Conservation (phyloP, 805 yeast species). For the Wickerhamiella australiensis region DNA sequence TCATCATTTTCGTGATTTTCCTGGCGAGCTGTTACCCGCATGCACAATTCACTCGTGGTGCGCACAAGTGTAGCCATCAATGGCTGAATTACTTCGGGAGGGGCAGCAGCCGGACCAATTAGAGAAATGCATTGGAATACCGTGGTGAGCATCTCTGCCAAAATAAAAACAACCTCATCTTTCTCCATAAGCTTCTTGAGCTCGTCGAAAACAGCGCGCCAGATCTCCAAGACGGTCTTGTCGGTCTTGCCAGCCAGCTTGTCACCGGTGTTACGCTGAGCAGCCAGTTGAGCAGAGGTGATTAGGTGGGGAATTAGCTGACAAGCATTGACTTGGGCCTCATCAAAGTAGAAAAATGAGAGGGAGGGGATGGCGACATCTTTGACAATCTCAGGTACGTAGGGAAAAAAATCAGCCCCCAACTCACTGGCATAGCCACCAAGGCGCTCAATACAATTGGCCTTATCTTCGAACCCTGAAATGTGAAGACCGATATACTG, state of each 20-base stretch:
- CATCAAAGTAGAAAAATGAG: conserved; percentile 85
- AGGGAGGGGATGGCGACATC: conserved; percentile 81
- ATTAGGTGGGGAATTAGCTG: conserved; percentile 68
- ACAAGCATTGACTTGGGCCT: conserved; percentile 87
- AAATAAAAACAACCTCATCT: conserved; percentile 67
- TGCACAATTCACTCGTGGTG: conserved; percentile 54
- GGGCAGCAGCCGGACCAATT: conserved; percentile 45
- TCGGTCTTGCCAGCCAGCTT: conserved; percentile 26
- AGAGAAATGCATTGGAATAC: conserved; percentile 53
- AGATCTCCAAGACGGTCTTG: conserved; percentile 50
- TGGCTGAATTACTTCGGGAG: conserved; percentile 40
- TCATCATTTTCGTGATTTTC: conserved; percentile 40
- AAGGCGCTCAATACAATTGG: conserved; percentile 78
- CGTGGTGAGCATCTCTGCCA: conserved; percentile 65
- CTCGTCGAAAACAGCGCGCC: conserved; percentile 51
- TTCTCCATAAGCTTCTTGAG: conserved; percentile 43
- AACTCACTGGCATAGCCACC: conserved; percentile 75
- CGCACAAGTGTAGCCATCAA: conserved; percentile 49
- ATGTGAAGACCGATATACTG: conserved; percentile 92
- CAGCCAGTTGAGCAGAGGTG: conserved; percentile 44
- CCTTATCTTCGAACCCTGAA: conserved; percentile 87
- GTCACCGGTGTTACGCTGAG: conserved; percentile 40
- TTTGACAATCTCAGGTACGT: conserved; percentile 61
- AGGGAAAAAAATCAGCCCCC: conserved; percentile 70
- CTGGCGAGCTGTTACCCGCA: conserved; percentile 47